Conservation (phyloP, 2,329 filamentous ascomycete species). For the Ceratocystis destructans region DNA sequence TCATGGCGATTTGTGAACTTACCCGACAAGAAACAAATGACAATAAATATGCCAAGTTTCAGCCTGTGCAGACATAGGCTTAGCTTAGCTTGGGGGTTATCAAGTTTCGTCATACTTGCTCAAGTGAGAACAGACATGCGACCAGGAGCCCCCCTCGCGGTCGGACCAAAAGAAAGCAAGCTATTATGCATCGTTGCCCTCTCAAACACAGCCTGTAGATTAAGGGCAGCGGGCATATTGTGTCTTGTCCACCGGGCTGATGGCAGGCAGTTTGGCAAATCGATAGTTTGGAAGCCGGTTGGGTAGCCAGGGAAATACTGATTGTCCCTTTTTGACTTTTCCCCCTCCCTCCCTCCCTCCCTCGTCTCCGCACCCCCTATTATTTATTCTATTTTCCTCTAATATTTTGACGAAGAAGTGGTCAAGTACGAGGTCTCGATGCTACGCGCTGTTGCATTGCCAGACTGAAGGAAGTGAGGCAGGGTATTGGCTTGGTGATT, state of each 20-base stretch:
- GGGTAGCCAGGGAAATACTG: neutral
- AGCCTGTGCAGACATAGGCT: neutral
- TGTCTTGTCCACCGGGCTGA: neutral
- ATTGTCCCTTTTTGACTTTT: too few species aligned
- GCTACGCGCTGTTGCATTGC: neutral
- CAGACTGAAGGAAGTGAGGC: neutral
- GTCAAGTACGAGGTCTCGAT: neutral
- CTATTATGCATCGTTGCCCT: neutral
- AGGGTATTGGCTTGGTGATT: neutral
- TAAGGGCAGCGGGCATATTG: conserved; percentile 3
- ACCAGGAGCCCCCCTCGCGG: neutral
- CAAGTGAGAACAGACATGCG: conserved; percentile 7
- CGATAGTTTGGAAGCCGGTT: neutral
- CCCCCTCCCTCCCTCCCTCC: too few species aligned
- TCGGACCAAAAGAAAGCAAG: neutral
- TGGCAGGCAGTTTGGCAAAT: neutral
- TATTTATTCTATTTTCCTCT: neutral
- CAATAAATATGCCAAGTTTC: neutral
- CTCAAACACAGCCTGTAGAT: neutral
- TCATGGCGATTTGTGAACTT: neutral
- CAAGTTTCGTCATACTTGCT: neutral
- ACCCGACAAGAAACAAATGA: neutral
- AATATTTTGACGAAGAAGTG: neutral
- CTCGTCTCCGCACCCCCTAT: too few species aligned
- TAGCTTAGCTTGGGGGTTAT: neutral